Percentiles rank a stretch among this genome's conserved stretches.
Evolutionary conservation across 1,284 basidiomycete genomes (phyloP).

Genomic region (Mixia osmundae): DNA sequence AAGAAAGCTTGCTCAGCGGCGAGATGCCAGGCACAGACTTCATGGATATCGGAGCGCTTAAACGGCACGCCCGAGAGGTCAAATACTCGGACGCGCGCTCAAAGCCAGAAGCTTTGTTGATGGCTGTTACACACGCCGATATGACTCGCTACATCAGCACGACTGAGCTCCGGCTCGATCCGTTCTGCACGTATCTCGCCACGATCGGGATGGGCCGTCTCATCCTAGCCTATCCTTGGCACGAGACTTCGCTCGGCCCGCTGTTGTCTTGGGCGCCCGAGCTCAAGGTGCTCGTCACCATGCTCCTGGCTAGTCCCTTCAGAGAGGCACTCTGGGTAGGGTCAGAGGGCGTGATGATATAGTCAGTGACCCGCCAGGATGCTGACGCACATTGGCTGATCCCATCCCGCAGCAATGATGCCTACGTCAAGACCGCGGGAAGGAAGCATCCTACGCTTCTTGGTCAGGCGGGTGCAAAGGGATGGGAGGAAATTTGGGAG

Average conservation of each 20-base stretch:
- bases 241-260: not conserved
- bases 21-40: too few species aligned
- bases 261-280: not conserved
- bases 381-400: too few species aligned
- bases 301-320: not conserved
- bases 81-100: too few species aligned
- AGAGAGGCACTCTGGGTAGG: not conserved
- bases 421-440: not conserved
- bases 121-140: too few species aligned
- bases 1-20: too few species aligned
- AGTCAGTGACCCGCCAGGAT: too few species aligned
- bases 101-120: too few species aligned
- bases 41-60: too few species aligned
- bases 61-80: too few species aligned
- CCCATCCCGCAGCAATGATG: too few species aligned
- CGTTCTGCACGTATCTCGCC: not conserved
- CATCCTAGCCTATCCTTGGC: not conserved
- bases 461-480: not conserved
- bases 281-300: not conserved
- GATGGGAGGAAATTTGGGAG: not conserved
- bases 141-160: too few species aligned
- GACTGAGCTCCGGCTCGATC: too few species aligned
- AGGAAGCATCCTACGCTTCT: not conserved
- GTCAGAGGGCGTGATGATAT: not conserved
- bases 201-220: not conserved